phyloP scores from a whole-genome alignment of 2,329 filamentous ascomycete species.

The Harringtonia aguacate region DNA sequence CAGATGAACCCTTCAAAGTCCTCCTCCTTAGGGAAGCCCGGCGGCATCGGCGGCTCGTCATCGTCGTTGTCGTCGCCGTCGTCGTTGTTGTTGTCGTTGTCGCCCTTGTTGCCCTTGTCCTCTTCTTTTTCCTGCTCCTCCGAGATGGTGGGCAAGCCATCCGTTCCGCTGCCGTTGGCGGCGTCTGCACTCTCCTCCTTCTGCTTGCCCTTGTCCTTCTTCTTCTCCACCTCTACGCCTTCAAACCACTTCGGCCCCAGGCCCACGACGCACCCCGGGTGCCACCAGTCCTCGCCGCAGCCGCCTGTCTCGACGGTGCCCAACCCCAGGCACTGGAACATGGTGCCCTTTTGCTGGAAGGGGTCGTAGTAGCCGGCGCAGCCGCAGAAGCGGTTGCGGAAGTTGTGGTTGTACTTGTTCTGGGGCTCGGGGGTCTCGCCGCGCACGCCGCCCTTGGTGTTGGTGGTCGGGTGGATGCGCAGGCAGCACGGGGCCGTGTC shows the following conservation, averaged over 20 bases:
- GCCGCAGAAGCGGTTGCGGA: slow-evolving; percentile 82
- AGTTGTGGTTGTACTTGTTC: slow-evolving; percentile 96
- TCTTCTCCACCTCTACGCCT: slow-evolving; percentile 17
- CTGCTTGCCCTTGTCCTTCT: background rate
- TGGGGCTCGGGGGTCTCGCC: slow-evolving; percentile 60
- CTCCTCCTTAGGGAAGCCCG: slow-evolving; percentile 81
- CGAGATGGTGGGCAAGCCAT: slow-evolving; percentile 7
- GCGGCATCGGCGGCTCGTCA: slow-evolving; percentile 59
- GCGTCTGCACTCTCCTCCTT: background rate
- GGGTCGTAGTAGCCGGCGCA: slow-evolving; percentile 84
- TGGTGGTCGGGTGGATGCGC: slow-evolving; percentile 61
- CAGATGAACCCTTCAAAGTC: slow-evolving; percentile 86
- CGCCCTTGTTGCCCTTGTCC: too few species aligned
- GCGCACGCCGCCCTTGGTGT: slow-evolving; percentile 64
- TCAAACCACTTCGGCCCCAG: slow-evolving; percentile 64
- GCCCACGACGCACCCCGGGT: slow-evolving; percentile 83
- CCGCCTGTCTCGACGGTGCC: slow-evolving; percentile 72
- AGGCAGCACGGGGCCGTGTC: slow-evolving; percentile 63
- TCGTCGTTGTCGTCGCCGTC: slow-evolving; percentile 33
- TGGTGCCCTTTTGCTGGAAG: slow-evolving; percentile 83
- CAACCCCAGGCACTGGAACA: slow-evolving; percentile 93
- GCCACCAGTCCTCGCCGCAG: slow-evolving; percentile 97
- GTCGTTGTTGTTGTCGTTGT: slow-evolving; percentile 12
- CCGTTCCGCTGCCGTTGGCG: too few species aligned
- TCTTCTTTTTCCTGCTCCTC: slow-evolving; percentile 6